Evolutionary conservation across 768 basidiomycete species (phyloP).

Genomic region (Boletus sensibilis): DNA sequence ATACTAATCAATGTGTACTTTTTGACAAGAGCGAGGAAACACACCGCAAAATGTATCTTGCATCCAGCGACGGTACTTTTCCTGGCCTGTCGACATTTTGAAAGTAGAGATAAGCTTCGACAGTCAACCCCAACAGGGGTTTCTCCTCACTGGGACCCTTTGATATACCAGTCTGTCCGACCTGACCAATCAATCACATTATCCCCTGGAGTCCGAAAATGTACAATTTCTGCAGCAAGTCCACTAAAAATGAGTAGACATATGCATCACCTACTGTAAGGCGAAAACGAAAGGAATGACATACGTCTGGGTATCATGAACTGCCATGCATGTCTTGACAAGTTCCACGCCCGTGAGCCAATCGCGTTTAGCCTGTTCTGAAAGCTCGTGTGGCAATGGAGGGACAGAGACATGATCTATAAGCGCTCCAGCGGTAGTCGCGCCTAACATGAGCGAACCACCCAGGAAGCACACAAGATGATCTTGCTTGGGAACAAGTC

Average conservation of each 20-base stretch:
- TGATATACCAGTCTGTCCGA: slow-evolving; percentile 85
- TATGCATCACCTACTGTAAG: background rate
- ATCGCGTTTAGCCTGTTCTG: slow-evolving; percentile 63
- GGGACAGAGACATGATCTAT: slow-evolving; percentile 60
- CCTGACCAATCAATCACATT: slow-evolving; percentile 43
- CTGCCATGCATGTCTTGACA: slow-evolving; percentile 84
- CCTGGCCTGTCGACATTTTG: slow-evolving; percentile 21
- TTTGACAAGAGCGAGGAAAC: slow-evolving; percentile 15
- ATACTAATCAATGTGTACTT: background rate
- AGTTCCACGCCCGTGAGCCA: slow-evolving; percentile 82
- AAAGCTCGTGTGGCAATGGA: slow-evolving; percentile 61
- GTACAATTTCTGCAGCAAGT: slow-evolving; percentile 84
- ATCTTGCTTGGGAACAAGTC: slow-evolving; percentile 84
- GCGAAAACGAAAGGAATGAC: slow-evolving; percentile 25
- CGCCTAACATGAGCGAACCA: slow-evolving; percentile 88
- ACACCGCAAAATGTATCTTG: slow-evolving; percentile 87
- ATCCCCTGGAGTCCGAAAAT: slow-evolving; percentile 71
- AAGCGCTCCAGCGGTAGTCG: slow-evolving; percentile 62
- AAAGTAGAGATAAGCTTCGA: slow-evolving; percentile 1
- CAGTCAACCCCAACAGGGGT: background rate
- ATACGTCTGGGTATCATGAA: slow-evolving; percentile 80
- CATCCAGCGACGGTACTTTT: slow-evolving; percentile 59
- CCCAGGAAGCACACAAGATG: slow-evolving; percentile 95
- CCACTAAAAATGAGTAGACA: slow-evolving; percentile 47
- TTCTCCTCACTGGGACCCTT: slow-evolving; percentile 59